A percentile compares a stretch with the other conserved stretches of the same genome.
Conservation (phyloP, 139 green algal genomes). For the Bryopsis sp. region DNA sequence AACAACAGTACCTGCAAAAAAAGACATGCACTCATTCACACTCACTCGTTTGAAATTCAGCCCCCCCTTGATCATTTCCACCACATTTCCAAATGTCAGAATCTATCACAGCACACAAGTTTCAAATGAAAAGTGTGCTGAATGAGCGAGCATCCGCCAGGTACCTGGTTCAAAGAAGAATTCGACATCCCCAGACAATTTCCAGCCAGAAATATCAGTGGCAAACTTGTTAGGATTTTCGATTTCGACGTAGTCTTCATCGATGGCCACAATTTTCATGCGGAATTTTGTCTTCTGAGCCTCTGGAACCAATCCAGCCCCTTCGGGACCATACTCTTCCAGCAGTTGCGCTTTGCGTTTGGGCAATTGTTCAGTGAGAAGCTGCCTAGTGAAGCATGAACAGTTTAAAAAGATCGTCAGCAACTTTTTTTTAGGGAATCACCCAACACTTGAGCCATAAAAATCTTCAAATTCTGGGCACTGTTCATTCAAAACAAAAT, state of each 20-base stretch:
- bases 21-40: neutral
- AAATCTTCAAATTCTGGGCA: neutral
- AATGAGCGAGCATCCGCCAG: too few relatives aligned
- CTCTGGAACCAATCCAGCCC: slow-evolving; percentile 37
- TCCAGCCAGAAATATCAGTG: slow-evolving; percentile 60
- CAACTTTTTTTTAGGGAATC: neutral
- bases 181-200: slow-evolving; percentile 26
- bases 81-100: neutral
- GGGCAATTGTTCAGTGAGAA: slow-evolving; percentile 48
- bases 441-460: neutral
- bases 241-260: slow-evolving; percentile 39
- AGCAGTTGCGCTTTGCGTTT: slow-evolving; percentile 44
- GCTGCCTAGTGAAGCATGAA: slow-evolving; percentile 27
- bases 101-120: neutral
- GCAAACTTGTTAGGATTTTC: slow-evolving; percentile 41
- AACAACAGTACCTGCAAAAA: slow-evolving; percentile 40
- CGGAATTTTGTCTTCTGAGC: neutral
- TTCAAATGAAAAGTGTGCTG: neutral
- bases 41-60: neutral
- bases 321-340: slow-evolving; percentile 35
- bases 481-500: neutral
- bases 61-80: neutral
- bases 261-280: neutral
- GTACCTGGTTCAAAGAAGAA: slow-evolving; percentile 38
- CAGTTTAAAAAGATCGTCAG: neutral